Conservation (phyloP, 2,329 filamentous ascomycete genomes). For the Colletotrichum musicola region DNA sequence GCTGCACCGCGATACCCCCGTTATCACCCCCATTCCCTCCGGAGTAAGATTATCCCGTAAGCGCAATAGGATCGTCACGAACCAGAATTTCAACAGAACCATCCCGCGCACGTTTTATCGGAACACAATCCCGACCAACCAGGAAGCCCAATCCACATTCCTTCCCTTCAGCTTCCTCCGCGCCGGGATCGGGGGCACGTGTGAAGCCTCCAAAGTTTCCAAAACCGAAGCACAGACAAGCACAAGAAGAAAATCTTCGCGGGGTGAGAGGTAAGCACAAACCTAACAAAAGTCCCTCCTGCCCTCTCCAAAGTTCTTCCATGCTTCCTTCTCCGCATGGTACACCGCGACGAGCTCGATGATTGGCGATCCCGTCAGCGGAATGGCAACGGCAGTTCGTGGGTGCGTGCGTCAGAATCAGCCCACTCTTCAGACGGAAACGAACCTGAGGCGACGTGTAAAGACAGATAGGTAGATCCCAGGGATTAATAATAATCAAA, state of each 20-base stretch:
- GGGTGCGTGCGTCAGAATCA: background rate
- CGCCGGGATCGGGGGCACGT: no score
- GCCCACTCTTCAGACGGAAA: slow-evolving; percentile 1
- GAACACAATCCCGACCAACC: no score
- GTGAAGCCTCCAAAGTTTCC: background rate
- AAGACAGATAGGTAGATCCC: no score
- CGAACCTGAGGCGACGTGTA: background rate
- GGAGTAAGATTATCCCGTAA: background rate
- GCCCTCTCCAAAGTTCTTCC: slow-evolving; percentile 1
- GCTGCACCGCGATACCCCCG: no score
- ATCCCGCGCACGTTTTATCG: no score
- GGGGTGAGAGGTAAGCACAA: background rate
- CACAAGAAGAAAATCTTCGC: background rate
- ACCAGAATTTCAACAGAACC: no score
- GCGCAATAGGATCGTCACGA: no score
- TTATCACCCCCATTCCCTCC: background rate
- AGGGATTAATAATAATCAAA: no score
- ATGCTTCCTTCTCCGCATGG: slow-evolving; percentile 3
- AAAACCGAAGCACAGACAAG: background rate
- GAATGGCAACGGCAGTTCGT: background rate
- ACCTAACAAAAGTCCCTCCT: background rate
- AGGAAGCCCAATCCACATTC: no score
- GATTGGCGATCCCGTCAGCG: slow-evolving; percentile 1
- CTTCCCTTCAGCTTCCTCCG: no score
- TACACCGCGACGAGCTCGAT: background rate